phyloP scores from a whole-genome alignment of 2,329 filamentous ascomycete genomes.

The Annulohypoxylon truncatum region DNA sequence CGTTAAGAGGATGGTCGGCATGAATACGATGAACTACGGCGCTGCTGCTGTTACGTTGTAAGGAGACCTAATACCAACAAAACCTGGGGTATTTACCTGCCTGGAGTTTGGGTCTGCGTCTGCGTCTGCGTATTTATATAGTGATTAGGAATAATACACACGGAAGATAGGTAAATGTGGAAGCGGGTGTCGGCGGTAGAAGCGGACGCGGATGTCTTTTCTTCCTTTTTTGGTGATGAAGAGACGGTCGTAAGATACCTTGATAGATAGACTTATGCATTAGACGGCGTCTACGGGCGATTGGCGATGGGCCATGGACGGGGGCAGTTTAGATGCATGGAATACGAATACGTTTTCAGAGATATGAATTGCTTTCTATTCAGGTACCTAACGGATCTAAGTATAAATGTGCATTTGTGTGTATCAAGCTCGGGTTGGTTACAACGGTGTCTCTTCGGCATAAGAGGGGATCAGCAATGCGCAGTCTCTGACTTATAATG shows the following conservation, averaged over 20 bases:
- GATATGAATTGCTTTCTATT: not conserved
- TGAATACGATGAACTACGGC: slow-evolving; percentile 39
- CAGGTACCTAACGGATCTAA: not conserved
- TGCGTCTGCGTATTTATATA: not conserved
- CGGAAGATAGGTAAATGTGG: not conserved
- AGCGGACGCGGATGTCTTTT: not conserved
- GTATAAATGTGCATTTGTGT: no score
- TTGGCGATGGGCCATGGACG: not conserved
- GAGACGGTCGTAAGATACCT: slow-evolving; percentile 10
- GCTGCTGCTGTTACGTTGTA: slow-evolving; percentile 28
- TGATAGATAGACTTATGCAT: slow-evolving; percentile 25
- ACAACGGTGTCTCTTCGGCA: no score
- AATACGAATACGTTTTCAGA: not conserved
- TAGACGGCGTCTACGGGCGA: slow-evolving; percentile 18
- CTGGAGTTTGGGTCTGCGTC: not conserved
- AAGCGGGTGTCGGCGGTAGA: slow-evolving; percentile 7
- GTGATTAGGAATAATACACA: not conserved
- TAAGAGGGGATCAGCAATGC: no score
- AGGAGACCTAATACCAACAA: no score
- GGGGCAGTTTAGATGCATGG: not conserved
- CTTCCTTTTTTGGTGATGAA: not conserved
- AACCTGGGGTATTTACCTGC: no score
- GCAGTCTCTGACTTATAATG: no score
- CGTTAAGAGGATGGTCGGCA: slow-evolving; percentile 61
- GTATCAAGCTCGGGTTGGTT: no score